phyloP scores from a whole-genome alignment of 495 filamentous ascomycete species.

The Ramalina intermedia region DNA sequence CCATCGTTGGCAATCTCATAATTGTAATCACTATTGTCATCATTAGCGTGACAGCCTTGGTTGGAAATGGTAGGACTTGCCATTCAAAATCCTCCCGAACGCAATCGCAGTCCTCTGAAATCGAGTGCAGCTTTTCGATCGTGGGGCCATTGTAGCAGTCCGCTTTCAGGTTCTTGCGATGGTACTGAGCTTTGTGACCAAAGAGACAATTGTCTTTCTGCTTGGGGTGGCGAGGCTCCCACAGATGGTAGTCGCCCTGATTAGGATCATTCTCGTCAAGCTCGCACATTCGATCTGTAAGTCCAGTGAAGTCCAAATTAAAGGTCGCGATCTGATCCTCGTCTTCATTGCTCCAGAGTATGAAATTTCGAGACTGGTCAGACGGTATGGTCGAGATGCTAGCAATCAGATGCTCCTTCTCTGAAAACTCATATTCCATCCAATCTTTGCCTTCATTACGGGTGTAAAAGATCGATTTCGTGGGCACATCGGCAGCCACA shows the following conservation, averaged over 20 bases:
- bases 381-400: slow-evolving; percentile 81
- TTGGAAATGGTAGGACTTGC: slow-evolving; percentile 31
- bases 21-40: slow-evolving; percentile 67
- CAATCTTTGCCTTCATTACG: slow-evolving; percentile 67
- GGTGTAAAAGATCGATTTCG: slow-evolving; percentile 59
- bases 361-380: slow-evolving; percentile 75
- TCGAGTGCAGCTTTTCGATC: slow-evolving; percentile 51
- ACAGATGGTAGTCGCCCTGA: slow-evolving; percentile 55
- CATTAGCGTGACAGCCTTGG: slow-evolving; percentile 13
- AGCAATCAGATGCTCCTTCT: slow-evolving; percentile 49
- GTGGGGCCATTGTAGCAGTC: slow-evolving; percentile 66
- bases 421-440: slow-evolving; percentile 56
- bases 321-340: slow-evolving; percentile 44
- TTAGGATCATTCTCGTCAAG: slow-evolving; percentile 48
- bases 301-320: slow-evolving; percentile 75
- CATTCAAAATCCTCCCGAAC: slow-evolving; percentile 83
- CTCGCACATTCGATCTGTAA: slow-evolving; percentile 54
- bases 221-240: slow-evolving; percentile 66
- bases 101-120: slow-evolving; percentile 65
- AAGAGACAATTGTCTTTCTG: slow-evolving; percentile 74
- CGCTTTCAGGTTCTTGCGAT: slow-evolving; percentile 62
- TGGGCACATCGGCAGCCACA: slow-evolving; percentile 46
- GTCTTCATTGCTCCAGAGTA: slow-evolving; percentile 62
- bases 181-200: slow-evolving; percentile 77
- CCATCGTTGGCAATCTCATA: slow-evolving; percentile 63